Base-by-base conservation (phyloP, 129 eudicot genomes). In the Gnaphalium uliginosum region DNA sequence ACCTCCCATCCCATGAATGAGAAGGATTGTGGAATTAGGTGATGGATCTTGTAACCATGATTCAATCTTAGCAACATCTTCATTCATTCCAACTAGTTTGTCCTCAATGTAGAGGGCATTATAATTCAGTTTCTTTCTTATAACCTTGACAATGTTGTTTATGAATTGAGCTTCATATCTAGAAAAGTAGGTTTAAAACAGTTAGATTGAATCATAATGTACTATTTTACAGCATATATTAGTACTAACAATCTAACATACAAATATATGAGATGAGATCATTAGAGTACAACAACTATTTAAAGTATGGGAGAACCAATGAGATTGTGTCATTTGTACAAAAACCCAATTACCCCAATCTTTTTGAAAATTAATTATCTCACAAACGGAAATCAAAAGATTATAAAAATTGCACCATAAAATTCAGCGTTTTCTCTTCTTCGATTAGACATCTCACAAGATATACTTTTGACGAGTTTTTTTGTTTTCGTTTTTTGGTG, bases 151-250 rank as follows among this genome's bases (percentile, higher is more conserved):
- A 29, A 78, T 22, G 63, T 81, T 58, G 32, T 48, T 46, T 9
- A 85, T 78, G 41, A 81, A 81, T 51, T 66, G 46, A 1, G 68
- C 43, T 72, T 81, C 85, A 27, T 82, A 13, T 66, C 85, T 82
- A 46, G 15, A 68, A 51, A 22, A 5, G 6, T 24, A 5, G 15
- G 3, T 56, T 53, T 6, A 6, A 56, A n/a, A 14, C 26, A 56
- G 21, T 56, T 22, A 56, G 26, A 54, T 46, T 14, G 5, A 14
- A 14, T 54, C 9, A 2, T 3, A n/a, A 6, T n/a, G 24, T 18
- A 18, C 24, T 5, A 0, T 19, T 17, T 54, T 19, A 14, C 7
- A 14, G 21, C 2, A 17, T 4, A 51, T 0, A 51, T 17, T 14
- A 51, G 0, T 51, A 51, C 5, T 51, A 51, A n/a, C n/a, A n/a